These are phyloP conservation scores for Alternaria longipes DNA, from an alignment of 2,329 filamentous ascomycete species.

Conservation along the genomic window DNA sequence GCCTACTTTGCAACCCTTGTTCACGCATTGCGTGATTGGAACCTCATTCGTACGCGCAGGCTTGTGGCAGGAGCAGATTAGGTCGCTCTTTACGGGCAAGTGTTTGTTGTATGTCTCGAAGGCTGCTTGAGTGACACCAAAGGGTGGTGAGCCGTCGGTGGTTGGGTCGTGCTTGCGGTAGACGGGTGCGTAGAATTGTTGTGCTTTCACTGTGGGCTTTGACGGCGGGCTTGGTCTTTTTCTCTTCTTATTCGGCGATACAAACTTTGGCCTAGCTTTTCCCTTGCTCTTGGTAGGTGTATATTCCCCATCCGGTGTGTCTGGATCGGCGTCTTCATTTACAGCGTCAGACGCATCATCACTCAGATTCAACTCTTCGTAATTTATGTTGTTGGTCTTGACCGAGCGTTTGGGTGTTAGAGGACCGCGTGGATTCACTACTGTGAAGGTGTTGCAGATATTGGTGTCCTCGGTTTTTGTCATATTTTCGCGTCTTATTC, in stretches of 20 bases:
- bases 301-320: background rate
- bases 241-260: background rate
- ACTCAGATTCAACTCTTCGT: background rate
- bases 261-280: background rate
- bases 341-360: background rate
- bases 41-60: slow-evolving; percentile 14
- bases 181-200: slow-evolving; percentile 4
- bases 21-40: slow-evolving; percentile 30
- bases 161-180: slow-evolving; percentile 11
- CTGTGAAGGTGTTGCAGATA: background rate
- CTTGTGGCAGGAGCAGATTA: slow-evolving; percentile 32
- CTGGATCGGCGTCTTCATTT: background rate
- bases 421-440: background rate
- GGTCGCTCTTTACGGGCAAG: slow-evolving; percentile 10
- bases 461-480: background rate
- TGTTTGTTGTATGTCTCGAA: slow-evolving; percentile 6
- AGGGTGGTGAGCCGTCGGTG: background rate
- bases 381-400: background rate
- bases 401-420: background rate
- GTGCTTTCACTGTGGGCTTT: background rate
- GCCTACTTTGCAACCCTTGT: slow-evolving; percentile 19
- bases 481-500: background rate
- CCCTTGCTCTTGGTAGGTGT: background rate
- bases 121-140: slow-evolving; percentile 5
- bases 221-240: background rate